A percentile compares a stretch with the other conserved stretches of the same genome.
Evolutionary conservation across 2,329 filamentous ascomycete genomes (phyloP).

Genomic region (Fusarium sp.): DNA sequence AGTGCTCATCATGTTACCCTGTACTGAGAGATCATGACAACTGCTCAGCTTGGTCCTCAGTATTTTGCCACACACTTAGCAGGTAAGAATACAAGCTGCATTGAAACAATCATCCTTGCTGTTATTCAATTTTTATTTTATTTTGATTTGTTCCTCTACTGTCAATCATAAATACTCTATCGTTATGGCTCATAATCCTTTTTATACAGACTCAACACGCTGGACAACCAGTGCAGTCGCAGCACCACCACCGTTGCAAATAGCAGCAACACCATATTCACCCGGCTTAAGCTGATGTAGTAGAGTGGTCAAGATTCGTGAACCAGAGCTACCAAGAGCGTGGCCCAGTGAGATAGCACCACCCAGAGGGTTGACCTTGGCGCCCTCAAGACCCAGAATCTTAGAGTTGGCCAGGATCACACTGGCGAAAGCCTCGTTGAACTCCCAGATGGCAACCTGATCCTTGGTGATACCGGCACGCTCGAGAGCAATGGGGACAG

Average conservation of each 20-base stretch:
- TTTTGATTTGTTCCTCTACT: background rate
- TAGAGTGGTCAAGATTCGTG: slow-evolving; percentile 87
- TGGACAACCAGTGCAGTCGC: slow-evolving; percentile 93
- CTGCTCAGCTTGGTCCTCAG: background rate
- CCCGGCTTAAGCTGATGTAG: slow-evolving; percentile 91
- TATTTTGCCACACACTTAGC: too few relatives aligned
- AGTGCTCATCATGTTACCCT: background rate
- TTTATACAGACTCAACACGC: slow-evolving; percentile 69
- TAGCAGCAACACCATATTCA: slow-evolving; percentile 94
- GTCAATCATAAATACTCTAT: background rate
- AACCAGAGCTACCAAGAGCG: slow-evolving; percentile 91
- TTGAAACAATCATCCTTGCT: too few relatives aligned
- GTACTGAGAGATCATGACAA: background rate
- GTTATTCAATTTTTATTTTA: background rate
- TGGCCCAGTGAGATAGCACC: slow-evolving; percentile 94
- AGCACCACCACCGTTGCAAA: slow-evolving; percentile 96
- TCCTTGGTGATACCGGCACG: slow-evolving; percentile 90
- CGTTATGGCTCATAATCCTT: background rate
- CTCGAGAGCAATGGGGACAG: slow-evolving; percentile 88
- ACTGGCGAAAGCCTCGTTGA: slow-evolving; percentile 97
- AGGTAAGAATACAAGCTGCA: background rate
- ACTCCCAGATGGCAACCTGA: slow-evolving; percentile 95
- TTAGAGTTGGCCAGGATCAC: slow-evolving; percentile 96
- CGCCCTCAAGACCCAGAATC: slow-evolving; percentile 82
- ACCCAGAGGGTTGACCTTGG: slow-evolving; percentile 86